Conservation (phyloP, 2,329 filamentous ascomycete species). For the Fusarium sp. region DNA sequence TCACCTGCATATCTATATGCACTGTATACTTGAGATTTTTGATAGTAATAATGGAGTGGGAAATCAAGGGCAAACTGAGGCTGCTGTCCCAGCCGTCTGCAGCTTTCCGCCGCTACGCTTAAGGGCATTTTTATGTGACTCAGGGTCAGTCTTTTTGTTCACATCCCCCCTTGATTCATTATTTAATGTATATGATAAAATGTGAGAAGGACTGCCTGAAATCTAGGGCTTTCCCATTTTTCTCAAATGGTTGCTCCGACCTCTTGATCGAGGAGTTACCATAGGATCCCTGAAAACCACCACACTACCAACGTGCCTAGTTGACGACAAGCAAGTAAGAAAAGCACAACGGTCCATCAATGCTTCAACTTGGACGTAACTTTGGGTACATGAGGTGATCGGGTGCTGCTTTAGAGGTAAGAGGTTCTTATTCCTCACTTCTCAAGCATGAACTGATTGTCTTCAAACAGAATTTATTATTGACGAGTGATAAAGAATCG, state of each 20-base stretch:
- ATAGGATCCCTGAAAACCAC: neutral
- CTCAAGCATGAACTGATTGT: neutral
- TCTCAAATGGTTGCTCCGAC: neutral
- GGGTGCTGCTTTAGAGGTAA: neutral
- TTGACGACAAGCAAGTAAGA: neutral
- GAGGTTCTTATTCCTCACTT: neutral
- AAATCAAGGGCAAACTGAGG: neutral
- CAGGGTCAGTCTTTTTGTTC: neutral
- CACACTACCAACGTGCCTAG: neutral
- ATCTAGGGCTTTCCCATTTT: neutral
- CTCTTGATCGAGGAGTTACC: neutral
- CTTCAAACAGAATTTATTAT: neutral
- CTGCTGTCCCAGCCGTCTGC: slow-evolving; percentile 4
- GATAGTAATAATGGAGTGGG: neutral
- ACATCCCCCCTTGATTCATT: neutral
- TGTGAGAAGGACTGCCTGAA: neutral
- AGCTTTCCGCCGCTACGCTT: neutral
- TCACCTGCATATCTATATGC: neutral
- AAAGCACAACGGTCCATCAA: neutral
- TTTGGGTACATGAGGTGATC: neutral
- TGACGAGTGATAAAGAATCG: neutral
- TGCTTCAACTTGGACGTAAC: neutral
- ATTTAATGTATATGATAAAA: neutral
- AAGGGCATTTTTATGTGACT: neutral
- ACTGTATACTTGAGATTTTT: neutral